These are phyloP conservation scores for Fusarium verticillioides DNA, from an alignment of 2,329 filamentous ascomycete genomes.

Conservation along the genomic window DNA sequence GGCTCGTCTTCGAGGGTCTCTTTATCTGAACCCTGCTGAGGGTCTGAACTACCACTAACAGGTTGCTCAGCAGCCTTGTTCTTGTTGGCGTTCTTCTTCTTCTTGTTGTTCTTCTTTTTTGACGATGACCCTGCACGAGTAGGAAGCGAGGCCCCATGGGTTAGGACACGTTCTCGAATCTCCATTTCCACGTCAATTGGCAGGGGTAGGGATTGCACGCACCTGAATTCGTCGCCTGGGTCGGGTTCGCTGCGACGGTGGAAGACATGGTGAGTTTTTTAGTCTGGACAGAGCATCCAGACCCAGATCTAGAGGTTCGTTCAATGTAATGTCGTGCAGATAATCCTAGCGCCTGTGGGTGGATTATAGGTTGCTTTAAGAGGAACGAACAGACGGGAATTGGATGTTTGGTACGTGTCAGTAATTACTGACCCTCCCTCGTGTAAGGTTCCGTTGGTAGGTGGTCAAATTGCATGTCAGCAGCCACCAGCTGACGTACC, in stretches of 20 bases:
- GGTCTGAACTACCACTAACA: constrained; percentile 49
- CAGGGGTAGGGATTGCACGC: constrained; percentile 44
- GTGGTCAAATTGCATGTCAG: constrained; percentile 39
- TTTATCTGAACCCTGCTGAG: constrained; percentile 52
- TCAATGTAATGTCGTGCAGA: constrained; percentile 35
- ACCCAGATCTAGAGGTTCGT: constrained; percentile 9
- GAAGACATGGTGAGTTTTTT: constrained; percentile 54
- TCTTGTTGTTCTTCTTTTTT: constrained; percentile 69
- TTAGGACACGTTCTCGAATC: constrained; percentile 48
- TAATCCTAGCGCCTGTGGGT: constrained; percentile 19
- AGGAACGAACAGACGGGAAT: constrained; percentile 22
- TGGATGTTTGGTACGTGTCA: constrained; percentile 18
- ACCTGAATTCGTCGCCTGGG: constrained; percentile 52
- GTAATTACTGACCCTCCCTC: constrained; percentile 29
- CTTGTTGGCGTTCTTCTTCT: constrained; percentile 67
- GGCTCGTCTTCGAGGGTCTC: constrained; percentile 59
- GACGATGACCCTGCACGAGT: constrained; percentile 51
- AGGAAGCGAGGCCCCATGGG: constrained; percentile 37
- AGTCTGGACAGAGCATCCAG: constrained; percentile 38
- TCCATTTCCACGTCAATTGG: constrained; percentile 36
- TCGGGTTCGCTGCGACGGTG: constrained; percentile 49
- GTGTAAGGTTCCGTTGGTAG: constrained; percentile 1
- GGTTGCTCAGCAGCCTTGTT: constrained; percentile 54
- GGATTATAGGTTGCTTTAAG: constrained; percentile 22
- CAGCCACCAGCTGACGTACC: constrained; percentile 8